Percentiles rank a stretch among this genome's conserved stretches.
These are phyloP conservation scores for Pseudogymnoascus sp. DNA, from an alignment of 2,329 filamentous ascomycete genomes.

Conservation along the genomic window DNA sequence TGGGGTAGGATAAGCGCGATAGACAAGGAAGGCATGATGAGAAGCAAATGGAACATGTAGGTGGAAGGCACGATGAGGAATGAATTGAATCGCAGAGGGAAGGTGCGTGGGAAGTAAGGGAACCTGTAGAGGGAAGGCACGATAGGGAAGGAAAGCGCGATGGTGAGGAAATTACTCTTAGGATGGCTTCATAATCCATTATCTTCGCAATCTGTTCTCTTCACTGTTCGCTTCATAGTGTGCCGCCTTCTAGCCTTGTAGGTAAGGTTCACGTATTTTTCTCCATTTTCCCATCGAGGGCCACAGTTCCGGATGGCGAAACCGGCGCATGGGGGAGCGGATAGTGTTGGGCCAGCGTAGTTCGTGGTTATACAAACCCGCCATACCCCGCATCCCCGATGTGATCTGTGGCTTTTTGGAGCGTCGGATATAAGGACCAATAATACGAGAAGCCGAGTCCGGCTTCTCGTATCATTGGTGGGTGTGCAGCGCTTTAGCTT, in stretches of 20 bases:
- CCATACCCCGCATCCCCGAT: neutral
- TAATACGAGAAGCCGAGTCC: neutral
- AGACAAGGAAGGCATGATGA: too few species aligned
- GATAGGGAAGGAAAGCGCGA: too few species aligned
- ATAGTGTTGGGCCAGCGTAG: neutral
- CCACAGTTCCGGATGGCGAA: neutral
- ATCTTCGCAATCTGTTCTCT: too few species aligned
- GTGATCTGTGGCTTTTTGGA: neutral
- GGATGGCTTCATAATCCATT: too few species aligned
- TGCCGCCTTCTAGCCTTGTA: neutral
- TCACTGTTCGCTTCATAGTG: too few species aligned
- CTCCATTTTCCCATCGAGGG: neutral
- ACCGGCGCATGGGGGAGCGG: neutral
- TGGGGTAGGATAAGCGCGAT: too few species aligned
- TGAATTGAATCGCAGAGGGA: too few species aligned
- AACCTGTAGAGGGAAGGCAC: too few species aligned
- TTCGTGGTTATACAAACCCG: neutral
- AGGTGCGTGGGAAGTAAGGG: too few species aligned
- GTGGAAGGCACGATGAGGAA: too few species aligned
- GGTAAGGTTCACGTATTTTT: neutral
- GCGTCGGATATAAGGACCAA: neutral
- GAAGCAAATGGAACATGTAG: too few species aligned
- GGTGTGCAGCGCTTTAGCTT: neutral
- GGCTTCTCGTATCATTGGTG: neutral
- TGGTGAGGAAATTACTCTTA: too few species aligned